A percentile compares a stretch with the other conserved stretches of the same genome.
These are phyloP conservation scores for Viola odorata DNA, from an alignment of 345 rosid genomes.

Conservation along the genomic window DNA sequence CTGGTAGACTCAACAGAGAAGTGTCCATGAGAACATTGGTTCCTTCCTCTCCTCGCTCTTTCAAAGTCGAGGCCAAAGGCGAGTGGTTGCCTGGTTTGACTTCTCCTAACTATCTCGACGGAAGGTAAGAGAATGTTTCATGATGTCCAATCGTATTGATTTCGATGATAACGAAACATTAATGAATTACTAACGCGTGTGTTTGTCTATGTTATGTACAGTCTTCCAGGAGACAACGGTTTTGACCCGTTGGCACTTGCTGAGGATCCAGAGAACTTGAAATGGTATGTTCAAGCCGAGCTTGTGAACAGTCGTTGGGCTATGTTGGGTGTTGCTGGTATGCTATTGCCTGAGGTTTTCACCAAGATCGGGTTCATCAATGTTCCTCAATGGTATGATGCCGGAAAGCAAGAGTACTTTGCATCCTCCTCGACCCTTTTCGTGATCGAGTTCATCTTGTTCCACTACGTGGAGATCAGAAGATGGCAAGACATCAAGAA, in stretches of 20 bases:
- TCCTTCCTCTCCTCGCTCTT: conserved; percentile 26
- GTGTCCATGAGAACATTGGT: conserved; percentile 38
- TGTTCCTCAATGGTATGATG: conserved; percentile 81
- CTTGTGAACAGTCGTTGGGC: conserved; percentile 94
- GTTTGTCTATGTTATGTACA: conserved; percentile 8
- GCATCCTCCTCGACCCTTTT: conserved; percentile 90
- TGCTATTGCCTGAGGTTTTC: conserved; percentile 90
- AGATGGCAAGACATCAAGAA: conserved; percentile 98
- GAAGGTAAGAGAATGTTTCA: conserved; percentile 83
- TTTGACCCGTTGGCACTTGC: conserved; percentile 90
- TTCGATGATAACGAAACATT: neutral
- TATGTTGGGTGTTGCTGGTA: conserved; percentile 90
- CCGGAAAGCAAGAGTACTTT: conserved; percentile 86
- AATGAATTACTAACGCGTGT: neutral
- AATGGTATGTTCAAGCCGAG: conserved; percentile 88
- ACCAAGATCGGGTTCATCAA: conserved; percentile 74
- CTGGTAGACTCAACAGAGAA: conserved; percentile 42
- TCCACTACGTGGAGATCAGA: conserved; percentile 96
- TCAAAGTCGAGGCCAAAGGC: conserved; percentile 85
- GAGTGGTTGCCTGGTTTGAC: conserved; percentile 92
- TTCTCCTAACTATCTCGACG: conserved; percentile 72
- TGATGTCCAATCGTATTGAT: too few relatives aligned
- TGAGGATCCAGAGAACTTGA: conserved; percentile 93
- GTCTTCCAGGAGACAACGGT: conserved; percentile 96
- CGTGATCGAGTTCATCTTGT: conserved; percentile 90